These are phyloP conservation scores for Balamuthia mandrillaris DNA, from an alignment of 208 protist species.

Conservation along the genomic window DNA sequence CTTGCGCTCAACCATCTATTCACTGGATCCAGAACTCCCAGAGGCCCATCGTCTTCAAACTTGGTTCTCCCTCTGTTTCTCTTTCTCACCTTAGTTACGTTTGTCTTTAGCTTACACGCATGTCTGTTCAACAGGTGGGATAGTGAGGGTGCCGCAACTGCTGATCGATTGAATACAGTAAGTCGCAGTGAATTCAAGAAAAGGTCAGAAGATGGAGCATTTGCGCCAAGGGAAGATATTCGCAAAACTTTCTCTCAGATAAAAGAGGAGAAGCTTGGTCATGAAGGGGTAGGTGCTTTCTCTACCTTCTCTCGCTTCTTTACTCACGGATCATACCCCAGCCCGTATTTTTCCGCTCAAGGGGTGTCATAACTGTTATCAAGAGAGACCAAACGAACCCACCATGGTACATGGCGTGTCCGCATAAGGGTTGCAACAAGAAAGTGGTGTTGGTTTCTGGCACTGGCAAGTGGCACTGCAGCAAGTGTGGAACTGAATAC, in stretches of 20 bases:
- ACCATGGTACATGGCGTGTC: constrained; percentile 42
- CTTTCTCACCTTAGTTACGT: no score
- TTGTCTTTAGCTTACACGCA: no score
- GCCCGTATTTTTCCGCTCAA: not conserved
- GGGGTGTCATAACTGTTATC: no score
- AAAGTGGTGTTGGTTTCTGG: not conserved
- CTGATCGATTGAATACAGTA: not conserved
- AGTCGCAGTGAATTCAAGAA: not conserved
- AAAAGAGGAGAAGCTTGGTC: no score
- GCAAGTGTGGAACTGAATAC: not conserved
- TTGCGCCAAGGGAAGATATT: no score
- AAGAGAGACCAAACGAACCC: constrained; percentile 25
- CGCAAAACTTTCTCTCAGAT: no score
- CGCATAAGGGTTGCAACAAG: constrained; percentile 28
- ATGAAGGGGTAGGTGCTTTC: no score
- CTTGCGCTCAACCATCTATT: not conserved
- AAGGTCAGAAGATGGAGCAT: no score
- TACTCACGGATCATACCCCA: not conserved
- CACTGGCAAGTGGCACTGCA: constrained; percentile 6
- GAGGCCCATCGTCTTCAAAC: constrained; percentile 27
- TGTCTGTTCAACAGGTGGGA: no score
- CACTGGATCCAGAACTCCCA: constrained; percentile 37
- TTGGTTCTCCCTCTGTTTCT: no score
- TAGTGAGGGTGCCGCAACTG: not conserved
- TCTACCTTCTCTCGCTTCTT: not conserved